Conservation (phyloP, 2,329 filamentous ascomycete genomes). For the Trichoderma endophyticum region DNA sequence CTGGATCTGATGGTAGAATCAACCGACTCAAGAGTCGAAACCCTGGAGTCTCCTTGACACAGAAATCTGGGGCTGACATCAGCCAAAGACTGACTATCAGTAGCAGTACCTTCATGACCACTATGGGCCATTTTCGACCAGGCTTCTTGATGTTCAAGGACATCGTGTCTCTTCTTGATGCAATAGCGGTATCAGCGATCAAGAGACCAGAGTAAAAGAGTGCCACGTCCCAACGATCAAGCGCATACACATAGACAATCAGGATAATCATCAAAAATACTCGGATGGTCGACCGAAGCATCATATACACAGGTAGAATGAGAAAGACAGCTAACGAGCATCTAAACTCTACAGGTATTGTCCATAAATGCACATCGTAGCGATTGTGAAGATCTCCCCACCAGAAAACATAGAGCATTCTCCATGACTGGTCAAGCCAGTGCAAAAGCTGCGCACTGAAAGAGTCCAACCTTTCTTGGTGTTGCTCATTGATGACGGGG, state of each 20-base stretch:
- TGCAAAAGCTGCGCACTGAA: neutral
- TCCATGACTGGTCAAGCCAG: neutral
- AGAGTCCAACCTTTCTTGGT: neutral
- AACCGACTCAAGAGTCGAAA: neutral
- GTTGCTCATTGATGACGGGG: neutral
- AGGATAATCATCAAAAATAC: neutral
- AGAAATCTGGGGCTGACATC: neutral
- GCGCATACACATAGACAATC: neutral
- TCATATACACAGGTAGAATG: neutral
- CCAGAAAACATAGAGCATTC: neutral
- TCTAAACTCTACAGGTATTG: neutral
- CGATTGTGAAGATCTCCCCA: neutral
- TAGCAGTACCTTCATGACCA: neutral
- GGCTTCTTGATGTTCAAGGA: neutral
- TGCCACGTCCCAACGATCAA: neutral
- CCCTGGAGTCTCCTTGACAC: neutral
- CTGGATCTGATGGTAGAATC: neutral
- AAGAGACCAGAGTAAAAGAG: neutral
- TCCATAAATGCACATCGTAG: neutral
- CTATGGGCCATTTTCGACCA: neutral
- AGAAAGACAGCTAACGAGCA: neutral
- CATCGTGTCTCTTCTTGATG: neutral
- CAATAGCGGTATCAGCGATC: neutral
- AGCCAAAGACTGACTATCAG: neutral
- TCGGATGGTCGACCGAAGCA: neutral